Conservation (phyloP, 169 alveolate species). For the Cryptosporidium xiaoi region DNA sequence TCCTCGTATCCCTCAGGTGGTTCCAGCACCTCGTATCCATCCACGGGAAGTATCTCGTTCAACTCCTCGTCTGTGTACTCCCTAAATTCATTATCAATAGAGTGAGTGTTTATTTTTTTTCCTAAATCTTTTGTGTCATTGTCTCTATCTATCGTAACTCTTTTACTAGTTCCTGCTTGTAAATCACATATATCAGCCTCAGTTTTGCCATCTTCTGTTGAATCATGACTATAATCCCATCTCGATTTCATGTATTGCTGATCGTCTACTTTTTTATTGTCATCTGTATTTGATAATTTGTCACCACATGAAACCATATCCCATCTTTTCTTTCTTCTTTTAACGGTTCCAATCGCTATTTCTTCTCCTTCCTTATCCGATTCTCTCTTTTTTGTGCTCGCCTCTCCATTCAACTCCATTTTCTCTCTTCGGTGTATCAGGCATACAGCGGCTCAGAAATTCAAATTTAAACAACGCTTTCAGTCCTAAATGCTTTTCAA, state of each 20-base stretch:
- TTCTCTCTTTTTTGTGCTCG: not conserved
- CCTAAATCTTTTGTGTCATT: not conserved
- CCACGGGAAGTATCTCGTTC: conserved; percentile 92
- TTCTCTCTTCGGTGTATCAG: not conserved
- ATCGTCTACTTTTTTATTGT: not conserved
- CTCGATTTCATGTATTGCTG: conserved; percentile 27
- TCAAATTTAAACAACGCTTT: no score
- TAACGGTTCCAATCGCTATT: not conserved
- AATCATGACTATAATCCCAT: not conserved
- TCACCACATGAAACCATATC: conserved; percentile 21
- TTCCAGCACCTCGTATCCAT: conserved; percentile 90
- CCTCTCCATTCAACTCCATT: not conserved
- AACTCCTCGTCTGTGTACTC: conserved; percentile 96
- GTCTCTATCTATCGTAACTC: not conserved
- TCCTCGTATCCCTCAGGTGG: conserved; percentile 91
- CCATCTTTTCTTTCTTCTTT: conserved; percentile 54
- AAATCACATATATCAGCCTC: no score
- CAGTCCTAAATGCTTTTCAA: no score
- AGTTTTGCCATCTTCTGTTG: no score
- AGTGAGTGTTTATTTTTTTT: not conserved
- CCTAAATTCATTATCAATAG: conserved; percentile 35
- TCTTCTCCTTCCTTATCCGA: not conserved
- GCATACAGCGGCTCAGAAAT: no score
- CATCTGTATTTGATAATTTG: not conserved
- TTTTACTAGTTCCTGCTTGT: no score